A percentile compares a stretch with the other conserved stretches of the same genome.
phyloP scores from a whole-genome alignment of 2,329 filamentous ascomycete species.

The Cercospora sp. region DNA sequence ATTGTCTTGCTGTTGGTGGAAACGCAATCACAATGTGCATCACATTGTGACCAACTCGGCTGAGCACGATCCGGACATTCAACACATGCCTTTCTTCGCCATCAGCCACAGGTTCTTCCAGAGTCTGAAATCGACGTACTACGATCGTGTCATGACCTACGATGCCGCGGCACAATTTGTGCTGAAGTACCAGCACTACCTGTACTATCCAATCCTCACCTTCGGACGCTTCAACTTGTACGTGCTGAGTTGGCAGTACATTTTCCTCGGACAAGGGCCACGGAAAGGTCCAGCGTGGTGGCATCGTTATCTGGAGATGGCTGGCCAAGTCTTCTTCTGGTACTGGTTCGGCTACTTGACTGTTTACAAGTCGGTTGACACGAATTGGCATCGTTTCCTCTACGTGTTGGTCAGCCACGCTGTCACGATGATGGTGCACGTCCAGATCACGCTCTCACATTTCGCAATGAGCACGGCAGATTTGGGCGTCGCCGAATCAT shows the following conservation, averaged over 20 bases:
- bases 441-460: slow-evolving; percentile 71
- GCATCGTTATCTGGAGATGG: slow-evolving; percentile 66
- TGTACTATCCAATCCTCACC: slow-evolving; percentile 66
- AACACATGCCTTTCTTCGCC: slow-evolving; percentile 70
- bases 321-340: slow-evolving; percentile 65
- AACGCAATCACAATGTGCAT: slow-evolving; percentile 91
- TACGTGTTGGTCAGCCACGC: slow-evolving; percentile 67
- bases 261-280: slow-evolving; percentile 57
- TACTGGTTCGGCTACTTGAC: slow-evolving; percentile 67
- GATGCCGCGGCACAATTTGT: slow-evolving; percentile 61
- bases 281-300: slow-evolving; percentile 64
- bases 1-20: slow-evolving; percentile 94
- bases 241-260: slow-evolving; percentile 64
- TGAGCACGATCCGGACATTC: slow-evolving; percentile 93
- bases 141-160: slow-evolving; percentile 64
- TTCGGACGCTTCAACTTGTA: slow-evolving; percentile 74
- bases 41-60: slow-evolving; percentile 94
- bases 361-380: slow-evolving; percentile 61
- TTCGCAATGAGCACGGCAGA: slow-evolving; percentile 71
- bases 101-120: slow-evolving; percentile 66
- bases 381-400: slow-evolving; percentile 56
- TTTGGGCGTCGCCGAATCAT: slow-evolving; percentile 64
- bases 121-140: slow-evolving; percentile 64
- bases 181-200: slow-evolving; percentile 63
- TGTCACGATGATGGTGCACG: slow-evolving; percentile 66